A percentile compares a stretch with the other conserved stretches of the same genome.
These are phyloP conservation scores for Scedosporium aurantiacum DNA, from an alignment of 2,329 filamentous ascomycete genomes.

Conservation along the genomic window DNA sequence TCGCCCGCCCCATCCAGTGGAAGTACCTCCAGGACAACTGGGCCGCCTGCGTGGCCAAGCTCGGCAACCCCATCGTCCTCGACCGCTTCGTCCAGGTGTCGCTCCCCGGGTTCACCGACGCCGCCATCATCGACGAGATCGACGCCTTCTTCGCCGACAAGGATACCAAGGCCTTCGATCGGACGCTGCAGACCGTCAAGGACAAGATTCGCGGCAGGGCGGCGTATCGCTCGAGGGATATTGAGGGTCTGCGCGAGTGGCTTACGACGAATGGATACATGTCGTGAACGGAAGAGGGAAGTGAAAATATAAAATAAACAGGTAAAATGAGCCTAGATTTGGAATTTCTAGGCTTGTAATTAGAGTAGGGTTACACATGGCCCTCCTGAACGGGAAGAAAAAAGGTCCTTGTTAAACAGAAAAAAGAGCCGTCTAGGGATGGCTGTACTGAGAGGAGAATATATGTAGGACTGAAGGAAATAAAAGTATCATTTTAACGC, in stretches of 20 bases:
- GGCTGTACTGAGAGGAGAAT: too few species aligned
- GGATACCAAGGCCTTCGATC: conserved; percentile 76
- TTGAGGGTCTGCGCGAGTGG: conserved; percentile 66
- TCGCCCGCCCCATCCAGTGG: conserved; percentile 69
- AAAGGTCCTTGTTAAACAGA: too few species aligned
- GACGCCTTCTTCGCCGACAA: conserved; percentile 74
- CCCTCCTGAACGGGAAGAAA: too few species aligned
- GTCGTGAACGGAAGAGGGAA: conserved; percentile 13
- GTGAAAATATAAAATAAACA: too few species aligned
- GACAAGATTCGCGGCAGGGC: conserved; percentile 80
- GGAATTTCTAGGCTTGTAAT: too few species aligned
- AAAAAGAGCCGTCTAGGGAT: too few species aligned
- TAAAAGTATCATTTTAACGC: conserved; percentile 4
- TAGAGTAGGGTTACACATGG: too few species aligned
- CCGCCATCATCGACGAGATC: conserved; percentile 62
- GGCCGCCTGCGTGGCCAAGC: conserved; percentile 57
- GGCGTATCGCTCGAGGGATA: conserved; percentile 70
- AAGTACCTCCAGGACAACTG: conserved; percentile 77
- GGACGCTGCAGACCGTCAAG: conserved; percentile 72
- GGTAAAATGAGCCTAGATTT: too few species aligned
- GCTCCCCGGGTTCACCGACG: conserved; percentile 67
- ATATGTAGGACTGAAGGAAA: too few species aligned
- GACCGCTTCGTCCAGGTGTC: conserved; percentile 78
- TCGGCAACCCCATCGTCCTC: conserved; percentile 76
- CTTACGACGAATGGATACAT: conserved; percentile 41